A percentile compares a stretch with the other conserved stretches of the same genome.
Conservation (phyloP, 257 asterid species). For the Nicotiana undulata region DNA sequence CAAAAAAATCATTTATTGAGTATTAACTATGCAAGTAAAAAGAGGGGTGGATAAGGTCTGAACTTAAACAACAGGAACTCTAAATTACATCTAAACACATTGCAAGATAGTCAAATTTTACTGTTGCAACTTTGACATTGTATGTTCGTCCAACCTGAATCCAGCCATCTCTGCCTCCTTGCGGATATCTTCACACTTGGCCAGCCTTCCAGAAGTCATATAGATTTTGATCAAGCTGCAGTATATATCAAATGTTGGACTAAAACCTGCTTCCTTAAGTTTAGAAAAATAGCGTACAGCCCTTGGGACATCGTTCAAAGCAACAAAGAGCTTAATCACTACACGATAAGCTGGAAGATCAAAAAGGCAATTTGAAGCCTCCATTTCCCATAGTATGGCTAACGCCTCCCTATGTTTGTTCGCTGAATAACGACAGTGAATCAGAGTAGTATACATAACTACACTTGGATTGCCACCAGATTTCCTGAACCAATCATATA, state of each 20-base stretch:
- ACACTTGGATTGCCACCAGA: conserved; percentile 45
- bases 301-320: conserved; percentile 54
- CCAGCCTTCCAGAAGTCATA: conserved; percentile 53
- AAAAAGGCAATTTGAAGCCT: conserved; percentile 48
- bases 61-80: background rate
- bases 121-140: conserved; percentile 5
- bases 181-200: conserved; percentile 56
- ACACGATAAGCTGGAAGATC: conserved; percentile 85
- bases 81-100: background rate
- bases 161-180: conserved; percentile 81
- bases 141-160: conserved; percentile 31
- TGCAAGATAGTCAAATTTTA: background rate
- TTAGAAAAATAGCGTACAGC: conserved; percentile 53
- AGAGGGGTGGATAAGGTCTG: background rate
- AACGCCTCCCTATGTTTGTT: conserved; percentile 58
- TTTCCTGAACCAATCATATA: conserved; percentile 60
- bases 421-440: conserved; percentile 54
- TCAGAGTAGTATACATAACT: conserved; percentile 72
- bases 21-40: background rate
- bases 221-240: conserved; percentile 38
- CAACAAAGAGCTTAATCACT: conserved; percentile 68
- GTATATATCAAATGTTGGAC: conserved; percentile 58
- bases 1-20: too few relatives aligned
- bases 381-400: conserved; percentile 84
- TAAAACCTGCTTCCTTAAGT: conserved; percentile 66